Evolutionary conservation across 108 stramenopile genomes (phyloP), one percentile per base, ranked within the genome.

Genomic region (Cyclotella baltica): DNA sequence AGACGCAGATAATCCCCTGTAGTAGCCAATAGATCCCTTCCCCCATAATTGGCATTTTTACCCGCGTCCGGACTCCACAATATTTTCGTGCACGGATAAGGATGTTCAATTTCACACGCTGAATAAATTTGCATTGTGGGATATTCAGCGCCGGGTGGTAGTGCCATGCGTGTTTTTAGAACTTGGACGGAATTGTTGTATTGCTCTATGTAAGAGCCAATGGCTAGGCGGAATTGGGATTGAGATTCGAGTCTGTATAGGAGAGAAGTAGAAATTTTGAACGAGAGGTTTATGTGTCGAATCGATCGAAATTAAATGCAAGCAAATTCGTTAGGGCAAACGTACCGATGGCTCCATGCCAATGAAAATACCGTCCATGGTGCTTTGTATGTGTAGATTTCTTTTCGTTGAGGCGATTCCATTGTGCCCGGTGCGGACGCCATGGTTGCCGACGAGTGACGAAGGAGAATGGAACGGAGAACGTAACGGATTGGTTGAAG

Each of bases 371-470:
- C 93, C 3, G 90, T 93, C 99, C 99, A 99, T 40, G 98, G 98
- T 31, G 98, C 98, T 57, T 93, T 74, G 73, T 98, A 99, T 5
- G 98, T 99, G 82, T 98, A 98, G 62, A 98, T 99, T 84, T 99
- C 99, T 73, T 96, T 96, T 15, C 93, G 90, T 58, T 87, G 88
- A 70, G 46, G 52, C 18, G 75, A 88, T 86, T 80, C 83, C 89
- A 64, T 98, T 96, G 67, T 30, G 19, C 47, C 4, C 2, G 47
- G 47, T n/a, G 47, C 47, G 47, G 47, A 48, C 47, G 47, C 47
- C 47, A 48, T 48, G n/a, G n/a, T n/a, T n/a, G n/a, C n/a, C n/a
- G n/a, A n/a, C n/a, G n/a, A n/a, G n/a, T n/a, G n/a, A n/a, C n/a
- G n/a, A n/a, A n/a, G n/a, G n/a, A n/a, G n/a, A n/a, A n/a, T n/a